Base-by-base conservation (phyloP, 1,284 basidiomycete species). In the Phylloboletellus chloephorus region DNA sequence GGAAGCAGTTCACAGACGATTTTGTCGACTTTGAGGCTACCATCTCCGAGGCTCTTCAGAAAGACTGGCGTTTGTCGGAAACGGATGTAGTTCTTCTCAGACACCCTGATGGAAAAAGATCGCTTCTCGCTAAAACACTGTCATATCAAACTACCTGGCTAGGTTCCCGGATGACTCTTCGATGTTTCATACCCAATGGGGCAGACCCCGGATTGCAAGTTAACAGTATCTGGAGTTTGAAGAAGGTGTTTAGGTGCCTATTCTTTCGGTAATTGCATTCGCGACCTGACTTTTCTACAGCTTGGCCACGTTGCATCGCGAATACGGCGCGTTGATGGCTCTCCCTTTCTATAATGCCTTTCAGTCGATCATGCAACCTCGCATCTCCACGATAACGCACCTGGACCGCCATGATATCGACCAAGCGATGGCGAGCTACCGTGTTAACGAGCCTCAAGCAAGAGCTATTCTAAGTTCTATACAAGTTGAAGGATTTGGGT, bases 391-490 rank as follows among this genome's bases (percentile, higher is more conserved):
- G 21, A 67, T 74, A 33, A 61, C 74, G 12, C 57, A 57, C 15
- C 52, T 82, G n/a, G 69, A 80, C 7, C 47, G 57, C 6, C 62
- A 61, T n/a, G 79, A 84, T 15, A 59, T 95, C 7, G 62, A 74
- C 36, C 69, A 73, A 41, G 76, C 83, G 1, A 92, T 92, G 83
- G 58, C 71, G 9, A 67, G 67, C 1, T 88, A 88, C 58, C 72
- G 74, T 32, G 78, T 97, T 42, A 99, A 99, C 58, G 84, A 94
- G 59, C 95, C 96, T 3, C 96, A 99, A 64, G 95, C 95, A 3
- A 76, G 72, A 28, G 96, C 96, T 3, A 91, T 98, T 35, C 61
- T 91, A 5, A 82, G 81, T 17, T 78, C 92, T 0, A 70, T 96
- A 51, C 64, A 67, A 29, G 78, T 78, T 0, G 67, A 80, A 16